A percentile compares a stretch with the other conserved stretches of the same genome.
These are phyloP conservation scores for Talaromyces sp. DNA, from an alignment of 2,329 filamentous ascomycete genomes.

Conservation along the genomic window DNA sequence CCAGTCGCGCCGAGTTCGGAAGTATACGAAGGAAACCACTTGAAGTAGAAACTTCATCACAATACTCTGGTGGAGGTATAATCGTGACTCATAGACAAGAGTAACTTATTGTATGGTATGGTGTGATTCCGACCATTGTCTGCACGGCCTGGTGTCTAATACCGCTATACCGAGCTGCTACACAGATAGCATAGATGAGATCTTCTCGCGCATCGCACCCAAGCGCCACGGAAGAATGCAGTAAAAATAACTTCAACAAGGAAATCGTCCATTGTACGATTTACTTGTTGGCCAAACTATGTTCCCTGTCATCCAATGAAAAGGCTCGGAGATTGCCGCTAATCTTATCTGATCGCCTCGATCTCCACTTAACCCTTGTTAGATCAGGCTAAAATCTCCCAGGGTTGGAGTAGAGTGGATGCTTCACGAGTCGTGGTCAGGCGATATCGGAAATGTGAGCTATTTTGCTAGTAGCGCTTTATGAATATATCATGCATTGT, in stretches of 20 bases:
- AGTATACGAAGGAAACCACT: no score
- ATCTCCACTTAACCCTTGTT: background rate
- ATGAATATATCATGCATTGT: no score
- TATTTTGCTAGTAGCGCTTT: background rate
- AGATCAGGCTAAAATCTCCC: background rate
- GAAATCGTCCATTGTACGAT: background rate
- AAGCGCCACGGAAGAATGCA: background rate
- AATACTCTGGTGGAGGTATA: no score
- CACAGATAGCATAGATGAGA: no score
- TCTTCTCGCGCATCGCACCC: background rate
- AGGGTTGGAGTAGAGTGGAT: background rate
- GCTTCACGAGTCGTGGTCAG: background rate
- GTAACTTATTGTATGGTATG: no score
- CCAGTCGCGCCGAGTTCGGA: no score
- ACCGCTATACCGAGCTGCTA: no score
- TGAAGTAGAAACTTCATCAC: no score
- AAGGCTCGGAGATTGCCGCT: background rate
- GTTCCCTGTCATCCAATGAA: background rate
- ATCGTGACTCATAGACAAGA: no score
- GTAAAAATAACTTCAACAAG: background rate
- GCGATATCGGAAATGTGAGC: background rate
- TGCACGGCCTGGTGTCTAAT: no score
- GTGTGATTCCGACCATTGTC: no score
- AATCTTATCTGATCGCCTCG: background rate
- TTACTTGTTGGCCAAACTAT: background rate